Base-by-base conservation (phyloP, 768 basidiomycete genomes). In the Boletellus ananas region DNA sequence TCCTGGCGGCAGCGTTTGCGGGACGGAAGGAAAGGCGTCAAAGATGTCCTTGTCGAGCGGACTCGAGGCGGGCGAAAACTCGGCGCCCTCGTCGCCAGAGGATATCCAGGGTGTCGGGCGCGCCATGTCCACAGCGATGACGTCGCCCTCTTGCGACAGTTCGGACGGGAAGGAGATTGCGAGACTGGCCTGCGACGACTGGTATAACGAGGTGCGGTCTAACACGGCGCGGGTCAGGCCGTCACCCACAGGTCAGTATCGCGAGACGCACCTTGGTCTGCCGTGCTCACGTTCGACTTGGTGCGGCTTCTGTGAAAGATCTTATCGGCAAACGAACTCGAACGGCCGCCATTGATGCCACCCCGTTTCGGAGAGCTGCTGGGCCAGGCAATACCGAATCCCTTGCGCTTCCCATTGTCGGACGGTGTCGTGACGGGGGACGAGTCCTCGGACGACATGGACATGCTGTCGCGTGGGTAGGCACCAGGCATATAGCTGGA, bases 11-110 rank as follows among this genome's bases (percentile, higher is more conserved):
- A 74, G 64, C 16, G 71, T 72, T 41, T 75, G 71, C 2, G 87
- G 86, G 6, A 88, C 85, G 31, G 78, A 78, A 20, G 87, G 87
- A 66, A 89, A 88, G 7, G 84, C 78, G 50, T 87, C 85, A 55
- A 83, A 85, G 20, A 86, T 67, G 11, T 78, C 78, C 52, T 72
- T 70, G 59, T 84, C 83, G 37, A 87, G 77, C 21, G 59, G 29
- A 56, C 68, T 68, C 2, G 66, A 55, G 0, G 58, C 40, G 14
- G 65, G 43, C 69, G 80, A 53, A 72, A 80, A 55, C 72, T 69
- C 52, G 62, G 69, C 38, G 49, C 59, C 72, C 3, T 74, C 72
- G 34, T 73, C 65, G 62, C 16, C 69, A 49, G 27, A 77, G 66
- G 79, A 81, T 50, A 72, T 65, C 75, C 77, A 78, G 3, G 82